Evolutionary conservation across 768 basidiomycete species (phyloP), one percentile per base, ranked within the genome.

Genomic region (Suillus sp.): DNA sequence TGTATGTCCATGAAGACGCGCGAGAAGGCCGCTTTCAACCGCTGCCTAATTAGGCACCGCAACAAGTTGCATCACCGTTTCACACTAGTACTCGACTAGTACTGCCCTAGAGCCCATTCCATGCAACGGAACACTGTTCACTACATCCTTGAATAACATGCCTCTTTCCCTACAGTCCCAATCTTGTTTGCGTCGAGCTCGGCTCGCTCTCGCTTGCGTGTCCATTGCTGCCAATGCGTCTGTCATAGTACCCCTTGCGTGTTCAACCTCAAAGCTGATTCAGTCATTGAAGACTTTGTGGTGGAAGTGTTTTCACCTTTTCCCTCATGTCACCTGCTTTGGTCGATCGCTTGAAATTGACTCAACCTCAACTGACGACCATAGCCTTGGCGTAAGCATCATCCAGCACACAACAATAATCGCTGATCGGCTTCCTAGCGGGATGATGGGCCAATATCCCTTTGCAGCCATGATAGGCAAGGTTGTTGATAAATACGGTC

Each of bases 361-460:
- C 83, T 13, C 92, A 93, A 70, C 85, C 89, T 7, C 92, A 94
- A 67, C 74, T 93, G 62, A 92, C 90, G 18, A 89, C 90, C 3
- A 88, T 94, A 60, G 86, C 84, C 16, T 79, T 93, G 25, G 89
- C 87, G 92, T 93, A 75, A 77, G 88, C 32, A 30, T 37, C 11
- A 27, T 43, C 13, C 27, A 20, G 45, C 18, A 62, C 43, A 62
- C 35, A 42, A 57, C 10, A 27, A 40, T 40, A 3, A 14, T 45
- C 6, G 27, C 63, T 67, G 43, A 68, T 59, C 30, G 10, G 37
- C 35, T 59, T 53, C 43, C 40, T 59, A 93, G 92, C n/a, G 92
- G 89, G 2, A 86, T 94, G 83, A 83, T 87, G 65, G 89, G 90
- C 5, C 91, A 93, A 77, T 93, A 94, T 72, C 90, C 91, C 3